These are phyloP conservation scores for Harringtonia lauricola DNA, from an alignment of 2,329 filamentous ascomycete genomes.

Conservation along the genomic window DNA sequence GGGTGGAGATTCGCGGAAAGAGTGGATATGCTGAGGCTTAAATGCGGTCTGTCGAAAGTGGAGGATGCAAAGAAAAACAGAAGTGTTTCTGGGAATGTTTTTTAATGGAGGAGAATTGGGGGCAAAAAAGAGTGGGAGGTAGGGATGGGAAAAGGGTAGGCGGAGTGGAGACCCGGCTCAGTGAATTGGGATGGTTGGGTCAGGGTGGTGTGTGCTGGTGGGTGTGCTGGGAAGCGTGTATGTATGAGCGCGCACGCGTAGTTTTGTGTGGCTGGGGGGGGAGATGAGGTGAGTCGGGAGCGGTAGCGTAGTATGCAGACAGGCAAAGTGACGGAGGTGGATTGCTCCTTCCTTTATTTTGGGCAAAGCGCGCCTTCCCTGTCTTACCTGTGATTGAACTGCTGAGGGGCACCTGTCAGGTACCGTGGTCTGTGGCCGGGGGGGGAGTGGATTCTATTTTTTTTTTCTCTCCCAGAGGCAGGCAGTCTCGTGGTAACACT, in stretches of 20 bases:
- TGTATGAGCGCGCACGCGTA: too few relatives aligned
- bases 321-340: too few relatives aligned
- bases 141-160: neutral
- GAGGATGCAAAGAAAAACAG: slow-evolving; percentile 11
- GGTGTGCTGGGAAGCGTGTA: too few relatives aligned
- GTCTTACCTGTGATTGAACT: neutral
- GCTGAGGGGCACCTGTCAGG: slow-evolving; percentile 11
- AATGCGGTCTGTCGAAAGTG: slow-evolving; percentile 13
- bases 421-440: slow-evolving; percentile 12
- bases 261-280: slow-evolving; percentile 1
- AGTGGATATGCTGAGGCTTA: slow-evolving; percentile 14
- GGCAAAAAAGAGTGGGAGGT: neutral
- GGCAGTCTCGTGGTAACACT: slow-evolving; percentile 9
- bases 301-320: too few relatives aligned
- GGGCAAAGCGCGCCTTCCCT: neutral
- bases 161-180: neutral
- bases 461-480: too few relatives aligned
- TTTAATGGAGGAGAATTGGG: slow-evolving; percentile 2
- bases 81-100: slow-evolving; percentile 6
- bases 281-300: too few relatives aligned
- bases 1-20: slow-evolving; percentile 12
- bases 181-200: slow-evolving; percentile 5
- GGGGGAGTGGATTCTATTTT: slow-evolving; percentile 11
- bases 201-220: slow-evolving; percentile 1
- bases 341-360: neutral